Percentiles rank a stretch among this genome's conserved stretches.
phyloP scores from a whole-genome alignment of 805 yeast genomes.

The Saccharomycopsis sp. region DNA sequence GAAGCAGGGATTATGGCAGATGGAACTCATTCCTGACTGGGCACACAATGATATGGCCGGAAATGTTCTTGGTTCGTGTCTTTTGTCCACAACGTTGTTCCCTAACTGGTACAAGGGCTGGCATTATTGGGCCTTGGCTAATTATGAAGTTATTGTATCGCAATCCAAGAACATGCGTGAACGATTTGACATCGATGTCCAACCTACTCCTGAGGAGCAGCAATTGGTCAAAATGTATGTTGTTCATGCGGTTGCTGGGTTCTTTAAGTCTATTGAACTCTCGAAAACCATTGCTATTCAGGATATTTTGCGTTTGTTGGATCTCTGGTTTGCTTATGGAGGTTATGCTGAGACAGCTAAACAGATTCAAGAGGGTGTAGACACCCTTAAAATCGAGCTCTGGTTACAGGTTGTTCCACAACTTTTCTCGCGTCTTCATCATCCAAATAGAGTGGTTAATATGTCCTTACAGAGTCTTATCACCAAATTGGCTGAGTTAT shows the following conservation, averaged over 20 bases:
- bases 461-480: slow-evolving; percentile 71
- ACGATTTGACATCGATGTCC: slow-evolving; percentile 29
- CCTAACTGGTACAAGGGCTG: slow-evolving; percentile 95
- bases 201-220: slow-evolving; percentile 13
- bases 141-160: slow-evolving; percentile 86
- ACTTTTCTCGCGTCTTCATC: slow-evolving; percentile 91
- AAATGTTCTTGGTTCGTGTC: slow-evolving; percentile 82
- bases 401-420: slow-evolving; percentile 97
- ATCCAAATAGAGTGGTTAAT: slow-evolving; percentile 81
- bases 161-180: slow-evolving; percentile 33
- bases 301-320: slow-evolving; percentile 82
- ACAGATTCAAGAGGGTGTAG: slow-evolving; percentile 86
- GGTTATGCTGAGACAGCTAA: slow-evolving; percentile 86
- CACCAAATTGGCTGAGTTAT: slow-evolving; percentile 86
- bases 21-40: slow-evolving; percentile 76
- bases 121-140: slow-evolving; percentile 99
- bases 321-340: slow-evolving; percentile 95
- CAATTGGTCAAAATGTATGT: slow-evolving; percentile 73
- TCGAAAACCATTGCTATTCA: slow-evolving; percentile 85
- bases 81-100: slow-evolving; percentile 93
- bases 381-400: slow-evolving; percentile 80
- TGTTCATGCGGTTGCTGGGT: slow-evolving; percentile 92
- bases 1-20: slow-evolving; percentile 99
- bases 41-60: slow-evolving; percentile 63
- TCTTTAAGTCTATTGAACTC: slow-evolving; percentile 87